These are phyloP conservation scores for Aspergillus affinis DNA, from an alignment of 495 filamentous ascomycete genomes.

Conservation along the genomic window DNA sequence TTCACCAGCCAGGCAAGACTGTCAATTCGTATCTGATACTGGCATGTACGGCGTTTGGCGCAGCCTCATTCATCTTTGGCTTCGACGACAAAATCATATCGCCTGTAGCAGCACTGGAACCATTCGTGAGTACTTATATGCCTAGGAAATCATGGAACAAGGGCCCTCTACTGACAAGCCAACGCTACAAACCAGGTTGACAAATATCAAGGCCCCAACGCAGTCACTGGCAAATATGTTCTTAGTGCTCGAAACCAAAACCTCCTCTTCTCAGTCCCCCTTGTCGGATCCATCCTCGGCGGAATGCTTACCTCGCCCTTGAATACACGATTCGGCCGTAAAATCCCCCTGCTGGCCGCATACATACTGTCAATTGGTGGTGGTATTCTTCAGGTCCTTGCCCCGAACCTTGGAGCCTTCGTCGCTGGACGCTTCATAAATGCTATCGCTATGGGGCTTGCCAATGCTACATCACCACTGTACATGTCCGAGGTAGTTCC, in stretches of 20 bases:
- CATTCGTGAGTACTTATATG: constrained; percentile 30
- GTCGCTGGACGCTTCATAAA: constrained; percentile 37
- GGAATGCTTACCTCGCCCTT: constrained; percentile 34
- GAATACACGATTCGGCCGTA: constrained; percentile 36
- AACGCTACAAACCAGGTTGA: constrained; percentile 23
- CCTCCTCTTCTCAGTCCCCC: constrained; percentile 36
- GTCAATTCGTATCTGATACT: constrained; percentile 33
- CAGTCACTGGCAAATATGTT: constrained; percentile 23
- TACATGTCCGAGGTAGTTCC: constrained; percentile 43
- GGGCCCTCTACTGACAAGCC: not conserved
- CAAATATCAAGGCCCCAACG: constrained; percentile 35
- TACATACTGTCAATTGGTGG: constrained; percentile 39
- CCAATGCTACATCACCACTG: constrained; percentile 36
- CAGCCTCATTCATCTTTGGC: constrained; percentile 40
- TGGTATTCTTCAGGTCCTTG: constrained; percentile 39
- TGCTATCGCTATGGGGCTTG: constrained; percentile 33
- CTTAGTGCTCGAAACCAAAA: constrained; percentile 40
- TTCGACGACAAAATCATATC: constrained; percentile 46
- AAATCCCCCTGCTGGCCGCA: constrained; percentile 33
- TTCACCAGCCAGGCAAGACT: constrained; percentile 10
- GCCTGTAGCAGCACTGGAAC: constrained; percentile 33
- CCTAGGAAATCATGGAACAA: too few species aligned
- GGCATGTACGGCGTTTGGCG: constrained; percentile 34
- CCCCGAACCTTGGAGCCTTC: constrained; percentile 35
- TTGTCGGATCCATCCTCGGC: constrained; percentile 38